Evolutionary conservation across 1,284 basidiomycete genomes (phyloP).

Genomic region (Fistulinella cinereoalba): DNA sequence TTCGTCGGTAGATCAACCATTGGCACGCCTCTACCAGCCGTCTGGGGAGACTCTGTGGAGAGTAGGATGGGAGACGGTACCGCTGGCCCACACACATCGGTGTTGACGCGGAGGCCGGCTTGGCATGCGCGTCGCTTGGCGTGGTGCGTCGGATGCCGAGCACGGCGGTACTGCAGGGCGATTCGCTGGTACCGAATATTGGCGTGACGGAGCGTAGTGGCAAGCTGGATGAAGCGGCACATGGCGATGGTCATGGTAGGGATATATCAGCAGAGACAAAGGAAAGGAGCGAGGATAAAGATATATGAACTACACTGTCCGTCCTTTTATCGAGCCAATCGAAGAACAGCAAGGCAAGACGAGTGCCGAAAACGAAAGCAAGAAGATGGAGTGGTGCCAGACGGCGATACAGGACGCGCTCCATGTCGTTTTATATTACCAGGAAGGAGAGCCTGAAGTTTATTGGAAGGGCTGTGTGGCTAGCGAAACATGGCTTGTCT

Average conservation of each 20-base stretch:
- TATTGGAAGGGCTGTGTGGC: too few species aligned
- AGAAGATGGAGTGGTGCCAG: conserved; percentile 13
- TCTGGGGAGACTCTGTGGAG: too few species aligned
- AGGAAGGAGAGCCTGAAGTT: background rate
- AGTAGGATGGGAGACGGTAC: too few species aligned
- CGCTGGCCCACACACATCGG: too few species aligned
- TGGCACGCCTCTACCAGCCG: too few species aligned
- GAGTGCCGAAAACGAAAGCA: too few species aligned
- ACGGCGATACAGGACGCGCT: conserved; percentile 4
- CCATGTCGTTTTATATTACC: conserved; percentile 11
- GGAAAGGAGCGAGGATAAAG: background rate
- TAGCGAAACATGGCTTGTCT: background rate
- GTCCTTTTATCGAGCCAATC: too few species aligned
- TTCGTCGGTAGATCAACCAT: too few species aligned
- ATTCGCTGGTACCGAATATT: conserved; percentile 40
- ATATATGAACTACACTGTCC: too few species aligned
- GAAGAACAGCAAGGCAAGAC: too few species aligned
- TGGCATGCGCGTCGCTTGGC: conserved; percentile 43
- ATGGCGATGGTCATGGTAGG: conserved; percentile 9
- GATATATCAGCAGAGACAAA: background rate
- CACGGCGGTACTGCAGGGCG: conserved; percentile 33
- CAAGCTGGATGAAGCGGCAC: conserved; percentile 31
- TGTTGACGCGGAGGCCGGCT: conserved; percentile 44
- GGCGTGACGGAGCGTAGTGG: conserved; percentile 38
- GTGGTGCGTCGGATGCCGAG: conserved; percentile 36